phyloP scores from a whole-genome alignment of 768 basidiomycete genomes.

The Hypholoma sublateritium region DNA sequence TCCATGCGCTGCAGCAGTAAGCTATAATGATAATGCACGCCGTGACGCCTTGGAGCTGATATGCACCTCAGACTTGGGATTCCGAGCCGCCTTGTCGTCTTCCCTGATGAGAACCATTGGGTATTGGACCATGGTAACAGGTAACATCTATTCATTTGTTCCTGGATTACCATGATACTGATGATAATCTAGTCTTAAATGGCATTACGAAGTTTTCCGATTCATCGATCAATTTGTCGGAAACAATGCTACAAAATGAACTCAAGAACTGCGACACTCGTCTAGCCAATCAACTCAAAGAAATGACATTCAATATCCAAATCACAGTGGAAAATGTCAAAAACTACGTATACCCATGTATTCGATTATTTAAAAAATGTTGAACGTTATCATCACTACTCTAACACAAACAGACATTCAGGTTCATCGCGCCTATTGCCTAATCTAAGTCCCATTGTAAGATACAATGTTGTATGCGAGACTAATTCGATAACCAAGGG shows the following conservation, averaged over 20 bases:
- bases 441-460: no score
- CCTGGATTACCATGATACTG: not conserved
- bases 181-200: constrained; percentile 65
- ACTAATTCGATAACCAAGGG: no score
- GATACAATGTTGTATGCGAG: no score
- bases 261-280: not conserved
- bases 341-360: no score
- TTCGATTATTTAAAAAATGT: no score
- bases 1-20: constrained; percentile 84
- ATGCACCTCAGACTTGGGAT: constrained; percentile 52
- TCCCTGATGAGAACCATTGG: constrained; percentile 95
- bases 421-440: no score
- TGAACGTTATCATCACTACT: no score
- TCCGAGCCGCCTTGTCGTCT: constrained; percentile 76
- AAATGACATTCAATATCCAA: not conserved
- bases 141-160: constrained; percentile 25
- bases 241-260: constrained; percentile 13
- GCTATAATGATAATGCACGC: constrained; percentile 22
- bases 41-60: not conserved
- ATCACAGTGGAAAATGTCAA: no score
- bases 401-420: no score
- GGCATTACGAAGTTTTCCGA: constrained; percentile 92
- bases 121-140: constrained; percentile 79
- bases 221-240: constrained; percentile 81
- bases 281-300: not conserved